Evolutionary conservation across 371 early-diverging fungal genomes (phyloP).

Genomic region (Actinomortierella ambigua): DNA sequence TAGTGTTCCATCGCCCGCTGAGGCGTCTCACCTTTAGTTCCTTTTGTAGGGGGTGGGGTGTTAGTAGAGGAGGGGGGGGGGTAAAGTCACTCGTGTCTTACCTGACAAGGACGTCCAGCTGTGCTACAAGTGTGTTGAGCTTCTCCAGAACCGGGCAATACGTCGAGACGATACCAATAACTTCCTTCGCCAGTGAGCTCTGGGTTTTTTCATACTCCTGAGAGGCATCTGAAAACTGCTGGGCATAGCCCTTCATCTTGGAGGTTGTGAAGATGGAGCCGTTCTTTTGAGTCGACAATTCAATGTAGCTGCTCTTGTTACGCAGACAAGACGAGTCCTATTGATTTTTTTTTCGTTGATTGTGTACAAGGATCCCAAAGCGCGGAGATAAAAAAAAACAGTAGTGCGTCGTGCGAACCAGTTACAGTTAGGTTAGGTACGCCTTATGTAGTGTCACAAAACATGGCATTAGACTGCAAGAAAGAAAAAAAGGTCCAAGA

Average conservation of each 20-base stretch:
- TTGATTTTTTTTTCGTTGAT: no score
- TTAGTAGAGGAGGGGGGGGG: no score
- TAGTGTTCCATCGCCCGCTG: no score
- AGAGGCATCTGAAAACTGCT: constrained; percentile 28
- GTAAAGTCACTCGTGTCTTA: constrained; percentile 23
- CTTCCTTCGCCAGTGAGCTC: constrained; percentile 78
- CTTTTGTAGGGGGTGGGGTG: no score
- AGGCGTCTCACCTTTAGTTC: no score
- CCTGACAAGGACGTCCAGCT: constrained; percentile 86
- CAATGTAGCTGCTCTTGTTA: constrained; percentile 74
- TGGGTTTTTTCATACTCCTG: constrained; percentile 75
- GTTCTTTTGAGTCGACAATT: constrained; percentile 88
- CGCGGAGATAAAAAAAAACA: no score
- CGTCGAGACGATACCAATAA: constrained; percentile 82
- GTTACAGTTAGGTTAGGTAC: no score
- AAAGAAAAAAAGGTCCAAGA: no score
- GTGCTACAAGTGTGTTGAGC: constrained; percentile 77
- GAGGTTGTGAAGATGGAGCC: constrained; percentile 89
- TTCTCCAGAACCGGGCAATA: constrained; percentile 83
- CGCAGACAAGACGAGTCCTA: constrained; percentile 70
- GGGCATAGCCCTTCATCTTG: constrained; percentile 53
- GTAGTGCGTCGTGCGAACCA: no score
- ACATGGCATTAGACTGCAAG: no score
- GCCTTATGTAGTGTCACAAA: no score
- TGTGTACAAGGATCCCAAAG: no score